Percentiles rank a stretch among this genome's conserved stretches.
Evolutionary conservation across 495 filamentous ascomycete genomes (phyloP).

Genomic region (Trichoderma asperelloides): DNA sequence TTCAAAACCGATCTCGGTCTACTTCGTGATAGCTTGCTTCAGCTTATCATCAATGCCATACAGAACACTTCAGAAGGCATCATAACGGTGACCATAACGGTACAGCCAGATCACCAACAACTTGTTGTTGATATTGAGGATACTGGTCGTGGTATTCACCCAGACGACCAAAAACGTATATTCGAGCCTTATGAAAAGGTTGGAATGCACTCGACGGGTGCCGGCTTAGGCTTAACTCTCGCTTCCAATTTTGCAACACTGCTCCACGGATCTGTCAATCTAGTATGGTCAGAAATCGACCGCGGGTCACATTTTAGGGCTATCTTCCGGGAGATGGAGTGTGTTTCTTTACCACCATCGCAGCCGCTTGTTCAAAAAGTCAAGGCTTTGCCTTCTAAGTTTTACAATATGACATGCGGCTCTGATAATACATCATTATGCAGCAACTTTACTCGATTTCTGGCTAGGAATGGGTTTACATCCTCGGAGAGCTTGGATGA

Average conservation of each 20-base stretch:
- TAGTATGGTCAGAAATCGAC: neutral
- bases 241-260: conserved; percentile 9
- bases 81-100: neutral
- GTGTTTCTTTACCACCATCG: neutral
- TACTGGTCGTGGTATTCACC: conserved; percentile 4
- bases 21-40: conserved; percentile 10
- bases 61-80: conserved; percentile 9
- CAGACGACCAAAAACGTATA: conserved; percentile 7
- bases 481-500: neutral
- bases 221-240: conserved; percentile 4
- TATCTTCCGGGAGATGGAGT: neutral
- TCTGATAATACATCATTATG: neutral
- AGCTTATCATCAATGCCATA: conserved; percentile 7
- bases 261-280: neutral
- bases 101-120: conserved; percentile 5
- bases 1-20: conserved; percentile 5
- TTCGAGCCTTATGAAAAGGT: conserved; percentile 9
- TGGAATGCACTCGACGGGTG: conserved; percentile 1
- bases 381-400: neutral
- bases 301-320: conserved; percentile 5
- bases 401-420: neutral
- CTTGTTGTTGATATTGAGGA: conserved; percentile 8
- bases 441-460: neutral
- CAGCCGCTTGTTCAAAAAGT: neutral
- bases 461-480: neutral